phyloP scores from a whole-genome alignment of 2,329 filamentous ascomycete genomes.

The Nigrograna mackinnonii region DNA sequence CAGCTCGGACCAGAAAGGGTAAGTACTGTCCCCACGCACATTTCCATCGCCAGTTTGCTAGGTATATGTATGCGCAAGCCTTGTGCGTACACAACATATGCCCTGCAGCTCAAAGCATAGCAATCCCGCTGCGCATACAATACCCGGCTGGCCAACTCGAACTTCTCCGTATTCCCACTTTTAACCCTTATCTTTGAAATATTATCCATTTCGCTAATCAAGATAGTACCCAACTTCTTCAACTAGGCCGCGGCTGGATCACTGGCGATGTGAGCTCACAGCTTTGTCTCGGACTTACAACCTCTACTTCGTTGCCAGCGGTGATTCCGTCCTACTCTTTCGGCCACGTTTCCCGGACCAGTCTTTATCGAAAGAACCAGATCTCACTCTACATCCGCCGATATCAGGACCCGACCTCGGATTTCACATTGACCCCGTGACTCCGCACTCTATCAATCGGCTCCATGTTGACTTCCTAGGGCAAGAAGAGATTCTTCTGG shows the following conservation, averaged over 20 bases:
- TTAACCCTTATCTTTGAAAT: not conserved
- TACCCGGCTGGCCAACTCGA: not conserved
- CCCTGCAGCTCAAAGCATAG: not conserved
- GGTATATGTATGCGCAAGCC: not conserved
- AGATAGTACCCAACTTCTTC: slow-evolving; percentile 6
- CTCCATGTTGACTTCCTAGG: slow-evolving; percentile 49
- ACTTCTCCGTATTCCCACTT: not conserved
- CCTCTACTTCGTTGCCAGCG: slow-evolving; percentile 53
- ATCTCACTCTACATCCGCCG: slow-evolving; percentile 43
- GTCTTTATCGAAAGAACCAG: slow-evolving; percentile 34
- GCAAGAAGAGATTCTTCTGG: slow-evolving; percentile 52
- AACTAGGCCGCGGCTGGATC: slow-evolving; percentile 23
- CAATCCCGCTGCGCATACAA: not conserved
- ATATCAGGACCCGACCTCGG: slow-evolving; percentile 30
- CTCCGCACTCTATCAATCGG: slow-evolving; percentile 50
- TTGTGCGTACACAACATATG: not conserved
- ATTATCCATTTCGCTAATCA: not conserved
- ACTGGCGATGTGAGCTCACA: slow-evolving; percentile 50
- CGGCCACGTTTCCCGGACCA: slow-evolving; percentile 49
- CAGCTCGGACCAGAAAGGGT: slow-evolving; percentile 27
- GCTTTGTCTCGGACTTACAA: slow-evolving; percentile 51
- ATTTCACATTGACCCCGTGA: slow-evolving; percentile 32
- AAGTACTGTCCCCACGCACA: slow-evolving; percentile 10
- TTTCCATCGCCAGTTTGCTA: not conserved
- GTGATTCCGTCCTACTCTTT: slow-evolving; percentile 45